phyloP scores from a whole-genome alignment of 371 early-diverging fungal genomes.

The Cokeromyces recurvatus region DNA sequence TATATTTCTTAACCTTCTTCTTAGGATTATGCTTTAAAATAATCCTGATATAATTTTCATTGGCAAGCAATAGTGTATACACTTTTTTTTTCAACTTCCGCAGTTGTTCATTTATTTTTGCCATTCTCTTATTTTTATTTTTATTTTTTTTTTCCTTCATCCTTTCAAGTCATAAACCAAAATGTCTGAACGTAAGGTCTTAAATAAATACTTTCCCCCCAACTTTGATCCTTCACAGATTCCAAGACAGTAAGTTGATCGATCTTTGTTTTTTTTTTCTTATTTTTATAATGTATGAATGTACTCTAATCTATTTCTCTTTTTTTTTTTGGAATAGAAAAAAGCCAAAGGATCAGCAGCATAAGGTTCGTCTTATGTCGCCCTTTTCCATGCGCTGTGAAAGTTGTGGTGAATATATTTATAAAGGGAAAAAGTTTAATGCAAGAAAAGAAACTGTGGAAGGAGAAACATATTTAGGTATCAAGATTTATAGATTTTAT shows the following conservation, averaged over 20 bases:
- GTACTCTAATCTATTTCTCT: too few species aligned
- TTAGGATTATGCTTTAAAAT: too few species aligned
- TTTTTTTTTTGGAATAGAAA: conserved; percentile 44
- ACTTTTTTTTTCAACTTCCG: too few species aligned
- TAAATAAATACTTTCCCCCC: conserved; percentile 94
- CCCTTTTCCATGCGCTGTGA: conserved; percentile 98
- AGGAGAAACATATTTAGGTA: conserved; percentile 79
- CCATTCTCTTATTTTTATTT: neutral
- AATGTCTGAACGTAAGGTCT: conserved; percentile 83
- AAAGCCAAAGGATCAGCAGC: conserved; percentile 75
- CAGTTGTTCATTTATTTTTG: too few species aligned
- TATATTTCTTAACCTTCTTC: too few species aligned
- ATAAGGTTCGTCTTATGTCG: conserved; percentile 94
- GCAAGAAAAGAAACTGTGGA: conserved; percentile 88
- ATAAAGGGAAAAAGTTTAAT: conserved; percentile 97
- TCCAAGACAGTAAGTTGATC: conserved; percentile 39
- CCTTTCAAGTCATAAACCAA: neutral
- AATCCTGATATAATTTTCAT: too few species aligned
- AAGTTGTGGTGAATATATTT: conserved; percentile 93
- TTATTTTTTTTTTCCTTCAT: neutral
- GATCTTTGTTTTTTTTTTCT: neutral
- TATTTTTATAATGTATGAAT: too few species aligned
- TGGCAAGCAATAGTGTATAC: too few species aligned
- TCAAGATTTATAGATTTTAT: conserved; percentile 93
- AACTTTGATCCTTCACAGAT: conserved; percentile 84